Conservation (phyloP, 1,284 basidiomycete species). For the Apiotrichum laibachii region DNA sequence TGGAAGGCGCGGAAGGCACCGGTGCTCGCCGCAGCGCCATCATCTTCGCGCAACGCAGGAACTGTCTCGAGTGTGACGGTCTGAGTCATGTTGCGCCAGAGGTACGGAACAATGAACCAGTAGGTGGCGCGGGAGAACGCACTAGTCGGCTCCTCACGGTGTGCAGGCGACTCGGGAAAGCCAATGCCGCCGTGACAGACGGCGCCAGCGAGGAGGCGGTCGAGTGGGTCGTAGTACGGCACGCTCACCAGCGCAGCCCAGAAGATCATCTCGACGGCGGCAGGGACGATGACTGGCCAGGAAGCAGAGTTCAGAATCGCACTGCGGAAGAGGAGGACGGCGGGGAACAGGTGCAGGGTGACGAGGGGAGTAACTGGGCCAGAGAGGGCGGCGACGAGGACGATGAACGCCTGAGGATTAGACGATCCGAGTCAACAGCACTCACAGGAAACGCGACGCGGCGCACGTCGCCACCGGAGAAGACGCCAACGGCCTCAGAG, state of each 20-base stretch:
- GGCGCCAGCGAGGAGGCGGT: conserved; percentile 38
- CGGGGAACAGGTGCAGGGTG: conserved; percentile 40
- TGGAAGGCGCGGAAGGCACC: conserved; percentile 50
- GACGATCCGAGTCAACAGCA: neutral
- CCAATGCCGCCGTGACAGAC: conserved; percentile 37
- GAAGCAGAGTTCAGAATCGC: conserved; percentile 22
- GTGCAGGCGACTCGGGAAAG: conserved; percentile 26
- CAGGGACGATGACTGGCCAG: conserved; percentile 30
- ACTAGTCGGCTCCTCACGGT: conserved; percentile 44
- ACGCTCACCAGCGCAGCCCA: conserved; percentile 44
- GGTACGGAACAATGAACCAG: conserved; percentile 49
- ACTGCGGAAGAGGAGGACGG: conserved; percentile 43
- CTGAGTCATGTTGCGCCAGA: conserved; percentile 52
- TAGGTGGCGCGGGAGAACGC: conserved; percentile 50
- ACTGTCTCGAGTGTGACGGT: conserved; percentile 53
- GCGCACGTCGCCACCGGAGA: conserved; percentile 23
- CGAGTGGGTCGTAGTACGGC: conserved; percentile 45
- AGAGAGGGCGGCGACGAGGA: conserved; percentile 21
- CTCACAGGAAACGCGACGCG: conserved; percentile 37
- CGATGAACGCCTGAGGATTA: conserved; percentile 1
- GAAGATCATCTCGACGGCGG: conserved; percentile 38
- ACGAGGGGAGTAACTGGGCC: conserved; percentile 42
- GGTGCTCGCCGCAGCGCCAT: conserved; percentile 52
- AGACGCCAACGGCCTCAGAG: conserved; percentile 20
- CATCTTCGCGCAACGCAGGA: conserved; percentile 56